Base-by-base conservation (phyloP, 1,139 yeast genomes). In the Candida tetrigidarum region DNA sequence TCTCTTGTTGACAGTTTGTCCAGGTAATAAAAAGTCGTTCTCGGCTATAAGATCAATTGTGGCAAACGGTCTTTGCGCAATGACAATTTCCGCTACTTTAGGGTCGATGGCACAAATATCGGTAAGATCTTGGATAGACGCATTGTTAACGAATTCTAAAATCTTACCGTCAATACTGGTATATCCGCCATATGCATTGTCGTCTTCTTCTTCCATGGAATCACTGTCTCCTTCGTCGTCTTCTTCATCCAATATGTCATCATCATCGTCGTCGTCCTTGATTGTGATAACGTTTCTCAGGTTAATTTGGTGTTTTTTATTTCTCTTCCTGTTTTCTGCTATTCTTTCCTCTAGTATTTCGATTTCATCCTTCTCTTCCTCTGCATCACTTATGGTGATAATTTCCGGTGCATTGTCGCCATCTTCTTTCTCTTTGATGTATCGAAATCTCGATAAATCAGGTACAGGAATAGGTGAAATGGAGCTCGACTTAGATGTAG, bases 21-120 rank as follows among this genome's bases (percentile, higher is more conserved):
- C 51, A 3, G 54, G 57, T 8, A 58, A 58, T 14, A 54, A 53
- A 48, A 85, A 79, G 38, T 78, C 80, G 41, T 81, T 76, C 37
- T 75, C 77, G 10, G 83, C 76, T 15, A 92, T 78, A 28, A 71
- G 76, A 40, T 75, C 79, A 27, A 89, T 69, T n/a, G 79, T 64
- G 3, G 53, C 51, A 57, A 75, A 92, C 0, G 98, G 98, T 54
- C 99, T 74, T 47, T 74, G 72, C 2, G 74, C 64, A 9, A 88
- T 73, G 27, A 95, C 70, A 5, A 70, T 54, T 35, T 81, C 77
- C 0, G 96, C 96, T 29, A 80, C 70, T n/a, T 75, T 80, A 10
- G 88, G 84, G 2, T 83, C 74, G 43, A 91, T 81, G 14, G 83
- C 83, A 12, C 96, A 82, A 30, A 91, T 80, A 64, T 93, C 99